Evolutionary conservation across 2,329 filamentous ascomycete genomes (phyloP), one percentile per base, ranked within the genome.

Genomic region (Endothia cerciana): DNA sequence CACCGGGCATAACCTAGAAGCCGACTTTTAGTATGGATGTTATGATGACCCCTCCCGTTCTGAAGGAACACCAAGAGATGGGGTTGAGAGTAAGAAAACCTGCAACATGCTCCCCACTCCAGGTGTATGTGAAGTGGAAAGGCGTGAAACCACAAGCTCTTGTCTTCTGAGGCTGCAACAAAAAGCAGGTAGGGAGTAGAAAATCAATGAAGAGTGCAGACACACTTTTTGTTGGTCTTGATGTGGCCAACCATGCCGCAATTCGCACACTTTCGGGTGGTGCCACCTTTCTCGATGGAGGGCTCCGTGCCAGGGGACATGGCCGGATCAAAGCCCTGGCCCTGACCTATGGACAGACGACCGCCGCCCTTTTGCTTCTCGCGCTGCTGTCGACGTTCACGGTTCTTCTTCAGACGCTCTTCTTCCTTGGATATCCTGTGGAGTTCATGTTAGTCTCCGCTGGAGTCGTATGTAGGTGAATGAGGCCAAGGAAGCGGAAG

Each of bases 151-250:
- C 15, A 17, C 13, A 43, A 11, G 13, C 41, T 43, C 19, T 43
- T 4, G 41, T 36, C 10, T 5, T 36, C 33, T 36, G 1, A 10
- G 5, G 10, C 41, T 19, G 17, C 40, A 19, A 38, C 19, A 17
- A 1, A 47, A 60, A 38, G 36, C 11, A 33, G n/a, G 28, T 4
- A 38, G 3, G 3, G n/a, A 43, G 25, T 13, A 40, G 19, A 61
- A 6, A 55, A 30, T 56, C 15, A 45, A 13, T 62, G 55, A 40
- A 36, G 65, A 45, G 63, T 53, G 51, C 72, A 71, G 72, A 78
- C 84, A 80, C 87, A 95, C 93, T 97, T 98, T 82, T 97, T 97
- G 83, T 98, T 98, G 58, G 94, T 98, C 80, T 97, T 97, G 83
- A 99, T 99, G 75, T 99, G 95, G 40, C 95, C 95, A 63, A 97